These are phyloP conservation scores for Candida oleophila DNA, from an alignment of 805 yeast species.

Conservation along the genomic window DNA sequence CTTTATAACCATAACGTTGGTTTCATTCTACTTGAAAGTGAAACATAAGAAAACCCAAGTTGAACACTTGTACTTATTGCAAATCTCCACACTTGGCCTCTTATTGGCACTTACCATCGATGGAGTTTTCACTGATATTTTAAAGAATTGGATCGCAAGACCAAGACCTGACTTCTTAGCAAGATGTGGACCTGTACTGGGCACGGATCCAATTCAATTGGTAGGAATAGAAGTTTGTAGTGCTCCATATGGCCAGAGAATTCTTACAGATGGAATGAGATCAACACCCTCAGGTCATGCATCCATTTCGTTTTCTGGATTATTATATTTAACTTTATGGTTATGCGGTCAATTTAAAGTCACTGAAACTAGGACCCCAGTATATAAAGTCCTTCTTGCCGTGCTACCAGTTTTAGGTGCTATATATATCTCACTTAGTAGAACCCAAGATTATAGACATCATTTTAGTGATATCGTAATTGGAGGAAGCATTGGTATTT, in stretches of 20 bases:
- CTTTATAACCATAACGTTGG: conserved; percentile 16
- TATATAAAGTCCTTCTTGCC: conserved; percentile 20
- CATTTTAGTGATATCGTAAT: conserved; percentile 33
- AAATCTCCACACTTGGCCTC: conserved; percentile 30
- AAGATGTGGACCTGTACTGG: conserved; percentile 29
- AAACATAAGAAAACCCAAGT: conserved; percentile 4
- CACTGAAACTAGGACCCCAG: conserved; percentile 11
- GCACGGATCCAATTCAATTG: conserved; percentile 22
- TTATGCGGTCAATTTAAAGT: conserved; percentile 41
- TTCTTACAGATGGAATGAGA: conserved; percentile 51
- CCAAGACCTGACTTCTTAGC: conserved; percentile 36
- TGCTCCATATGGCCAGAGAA: conserved; percentile 27
- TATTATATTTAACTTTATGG: conserved; percentile 49
- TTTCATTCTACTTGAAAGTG: conserved; percentile 7
- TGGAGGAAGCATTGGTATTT: conserved; percentile 32
- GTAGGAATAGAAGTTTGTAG: conserved; percentile 30
- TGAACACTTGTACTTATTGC: conserved; percentile 21
- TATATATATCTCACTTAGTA: conserved; percentile 29
- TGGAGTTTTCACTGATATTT: conserved; percentile 36
- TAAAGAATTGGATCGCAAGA: conserved; percentile 34
- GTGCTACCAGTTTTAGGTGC: conserved; percentile 26
- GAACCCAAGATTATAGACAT: conserved; percentile 39
- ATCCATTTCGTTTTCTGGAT: conserved; percentile 51
- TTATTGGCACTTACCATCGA: conserved; percentile 24
- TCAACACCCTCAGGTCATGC: conserved; percentile 61